Evolutionary conservation across 192 early-diverging fungal genomes (phyloP).

Genomic region (Geranomyces michiganensis): DNA sequence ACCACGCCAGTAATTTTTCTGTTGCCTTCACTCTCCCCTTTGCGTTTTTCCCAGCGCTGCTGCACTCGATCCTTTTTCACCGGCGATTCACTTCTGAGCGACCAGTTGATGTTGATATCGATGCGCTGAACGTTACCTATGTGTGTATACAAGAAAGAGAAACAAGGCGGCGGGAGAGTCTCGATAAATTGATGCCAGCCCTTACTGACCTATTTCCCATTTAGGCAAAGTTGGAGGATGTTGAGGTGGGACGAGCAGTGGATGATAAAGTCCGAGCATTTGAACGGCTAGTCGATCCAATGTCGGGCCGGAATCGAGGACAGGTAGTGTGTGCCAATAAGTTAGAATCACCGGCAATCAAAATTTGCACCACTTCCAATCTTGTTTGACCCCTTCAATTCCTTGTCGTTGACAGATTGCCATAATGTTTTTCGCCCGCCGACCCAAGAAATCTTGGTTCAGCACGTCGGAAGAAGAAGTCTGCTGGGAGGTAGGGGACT

Average conservation of each 20-base stretch:
- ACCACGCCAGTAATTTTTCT: no score
- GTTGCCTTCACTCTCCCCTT: background rate
- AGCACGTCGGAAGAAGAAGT: slow-evolving; percentile 37
- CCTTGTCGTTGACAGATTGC: slow-evolving; percentile 21
- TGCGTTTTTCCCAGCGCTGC: slow-evolving; percentile 27
- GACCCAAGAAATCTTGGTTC: slow-evolving; percentile 47
- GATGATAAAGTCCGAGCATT: slow-evolving; percentile 41
- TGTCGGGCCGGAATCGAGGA: slow-evolving; percentile 19
- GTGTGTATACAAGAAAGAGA: no score
- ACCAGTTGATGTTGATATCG: slow-evolving; percentile 43
- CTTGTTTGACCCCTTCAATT: no score
- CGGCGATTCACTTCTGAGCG: slow-evolving; percentile 42
- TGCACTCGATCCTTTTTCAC: slow-evolving; percentile 51
- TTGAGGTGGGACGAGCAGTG: slow-evolving; percentile 40
- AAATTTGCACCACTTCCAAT: no score
- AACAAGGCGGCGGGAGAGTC: background rate
- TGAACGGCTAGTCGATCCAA: slow-evolving; percentile 32
- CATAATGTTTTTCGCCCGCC: slow-evolving; percentile 42
- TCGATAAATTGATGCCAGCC: background rate
- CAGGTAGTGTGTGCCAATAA: no score
- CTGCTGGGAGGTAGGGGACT: slow-evolving; percentile 49
- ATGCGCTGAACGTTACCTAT: slow-evolving; percentile 42
- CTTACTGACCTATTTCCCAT: background rate
- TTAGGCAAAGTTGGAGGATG: slow-evolving; percentile 40
- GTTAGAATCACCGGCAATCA: no score